Base-by-base conservation (phyloP, 345 rosid genomes). In the Eucalyptus pumila region DNA sequence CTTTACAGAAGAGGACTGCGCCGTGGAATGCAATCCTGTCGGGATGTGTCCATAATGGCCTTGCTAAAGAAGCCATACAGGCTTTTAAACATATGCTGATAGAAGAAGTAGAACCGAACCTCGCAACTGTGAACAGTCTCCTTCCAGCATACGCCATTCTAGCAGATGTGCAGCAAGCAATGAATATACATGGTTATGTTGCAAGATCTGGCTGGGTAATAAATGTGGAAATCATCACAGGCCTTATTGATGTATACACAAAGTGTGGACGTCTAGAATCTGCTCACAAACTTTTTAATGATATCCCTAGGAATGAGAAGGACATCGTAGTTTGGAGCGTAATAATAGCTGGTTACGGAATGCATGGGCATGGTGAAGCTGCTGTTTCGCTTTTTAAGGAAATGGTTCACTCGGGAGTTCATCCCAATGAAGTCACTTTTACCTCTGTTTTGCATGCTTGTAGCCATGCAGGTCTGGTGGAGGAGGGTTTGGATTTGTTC, bases 11-110 rank as follows among this genome's bases (percentile, higher is more conserved):
- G 90, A 94, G 90, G 89, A 92, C 96, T 1, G 96, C 89, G 2
- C 96, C 94, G 56, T 96, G 99, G 96, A 96, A 95, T 90, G 98
- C 99, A 10, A 89, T 96, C 86, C 93, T 95, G 13, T 91, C 99
- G 23, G 94, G 96, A 93, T 87, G 86, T 32, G 58, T 87, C 67
- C 89, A 44, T 54, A 89, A 87, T 54, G 80, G 58, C 62, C 89
- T 89, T 44, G 87, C 87, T 14, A 60, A 80, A 81, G 87, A 87
- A 89, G 91, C 91, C 51, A 87, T 89, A 32, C 40, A 87, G n/a
- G 65, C 91, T 56, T 89, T 87, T 86, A 89, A 58, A 48, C 87
- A 89, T 54, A 89, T 89, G 91, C 89, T 89, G 30, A 47, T 45
- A 62, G 54, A 89, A 87, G 81, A 51, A 24, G 87, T 89, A 13